phyloP scores from a whole-genome alignment of 2,329 filamentous ascomycete species.

The Neofusicoccum cordaticola region DNA sequence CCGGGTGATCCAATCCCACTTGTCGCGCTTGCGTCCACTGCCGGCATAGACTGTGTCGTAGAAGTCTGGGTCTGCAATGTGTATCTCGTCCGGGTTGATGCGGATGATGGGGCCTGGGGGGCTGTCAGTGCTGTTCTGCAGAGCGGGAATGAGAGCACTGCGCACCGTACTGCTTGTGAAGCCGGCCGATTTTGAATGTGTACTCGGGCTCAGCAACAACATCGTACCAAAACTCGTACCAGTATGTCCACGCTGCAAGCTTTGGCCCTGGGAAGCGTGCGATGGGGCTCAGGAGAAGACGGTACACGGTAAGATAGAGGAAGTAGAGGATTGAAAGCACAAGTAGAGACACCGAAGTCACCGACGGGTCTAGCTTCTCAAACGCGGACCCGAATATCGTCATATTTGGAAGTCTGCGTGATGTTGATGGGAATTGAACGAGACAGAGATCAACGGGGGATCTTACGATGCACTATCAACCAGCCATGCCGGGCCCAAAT shows the following conservation, averaged over 20 bases:
- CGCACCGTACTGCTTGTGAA: conserved; percentile 19
- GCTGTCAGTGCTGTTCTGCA: background rate
- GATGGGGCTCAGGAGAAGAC: conserved; percentile 28
- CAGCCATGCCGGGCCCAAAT: too few species aligned
- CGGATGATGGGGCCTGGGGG: conserved; percentile 20
- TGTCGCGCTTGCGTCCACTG: conserved; percentile 18
- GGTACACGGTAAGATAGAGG: conserved; percentile 14
- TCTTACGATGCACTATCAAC: too few species aligned
- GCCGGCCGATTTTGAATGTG: conserved; percentile 1
- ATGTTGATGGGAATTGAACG: too few species aligned
- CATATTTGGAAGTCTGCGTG: too few species aligned
- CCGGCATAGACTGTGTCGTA: conserved; percentile 22
- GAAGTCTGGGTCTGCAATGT: conserved; percentile 22
- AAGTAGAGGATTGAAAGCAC: conserved; percentile 22
- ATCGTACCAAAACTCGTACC: conserved; percentile 23
- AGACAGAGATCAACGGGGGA: too few species aligned
- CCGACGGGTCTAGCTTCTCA: too few species aligned
- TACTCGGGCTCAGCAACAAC: conserved; percentile 3
- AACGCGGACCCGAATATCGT: too few species aligned
- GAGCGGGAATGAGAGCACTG: background rate
- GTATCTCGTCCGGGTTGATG: conserved; percentile 21
- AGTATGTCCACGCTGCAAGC: conserved; percentile 32
- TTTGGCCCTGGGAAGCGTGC: conserved; percentile 32
- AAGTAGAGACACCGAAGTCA: background rate
- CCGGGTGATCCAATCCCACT: conserved; percentile 17